phyloP scores from a whole-genome alignment of 2,329 filamentous ascomycete species.

The Fusarium siculi region DNA sequence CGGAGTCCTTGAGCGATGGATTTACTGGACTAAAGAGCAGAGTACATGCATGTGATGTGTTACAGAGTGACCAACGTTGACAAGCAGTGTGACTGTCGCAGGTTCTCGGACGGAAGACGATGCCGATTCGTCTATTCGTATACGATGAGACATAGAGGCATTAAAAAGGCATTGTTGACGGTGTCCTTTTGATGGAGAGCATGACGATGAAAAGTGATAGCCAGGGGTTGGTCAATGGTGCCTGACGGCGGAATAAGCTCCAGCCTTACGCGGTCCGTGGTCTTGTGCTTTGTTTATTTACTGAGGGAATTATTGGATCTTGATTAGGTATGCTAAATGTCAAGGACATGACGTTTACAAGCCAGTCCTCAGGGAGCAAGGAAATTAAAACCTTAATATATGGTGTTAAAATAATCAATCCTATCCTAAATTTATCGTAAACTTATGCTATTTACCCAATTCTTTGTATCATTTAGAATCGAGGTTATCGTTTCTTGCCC shows the following conservation, averaged over 20 bases:
- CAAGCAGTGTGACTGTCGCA: background rate
- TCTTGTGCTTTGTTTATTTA: constrained; percentile 4
- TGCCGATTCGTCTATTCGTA: constrained; percentile 13
- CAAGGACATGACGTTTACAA: constrained; percentile 20
- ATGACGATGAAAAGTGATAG: background rate
- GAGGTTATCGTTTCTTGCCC: too few species aligned
- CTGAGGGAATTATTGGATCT: constrained; percentile 30
- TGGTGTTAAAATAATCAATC: too few species aligned
- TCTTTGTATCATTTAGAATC: too few species aligned
- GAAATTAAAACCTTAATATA: background rate
- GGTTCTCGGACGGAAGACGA: background rate
- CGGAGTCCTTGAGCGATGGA: constrained; percentile 67
- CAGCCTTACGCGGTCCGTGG: background rate
- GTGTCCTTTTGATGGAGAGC: background rate
- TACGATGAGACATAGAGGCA: background rate
- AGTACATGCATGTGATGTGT: constrained; percentile 58
- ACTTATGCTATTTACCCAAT: too few species aligned
- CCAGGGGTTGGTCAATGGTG: constrained; percentile 17
- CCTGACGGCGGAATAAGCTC: constrained; percentile 26
- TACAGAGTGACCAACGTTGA: background rate
- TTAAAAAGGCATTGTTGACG: background rate
- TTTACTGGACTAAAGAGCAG: constrained; percentile 71
- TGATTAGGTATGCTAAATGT: background rate
- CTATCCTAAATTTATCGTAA: too few species aligned
- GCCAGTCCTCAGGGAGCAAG: background rate